phyloP scores from a whole-genome alignment of 83 land plant species.

The Larix sibirica region DNA sequence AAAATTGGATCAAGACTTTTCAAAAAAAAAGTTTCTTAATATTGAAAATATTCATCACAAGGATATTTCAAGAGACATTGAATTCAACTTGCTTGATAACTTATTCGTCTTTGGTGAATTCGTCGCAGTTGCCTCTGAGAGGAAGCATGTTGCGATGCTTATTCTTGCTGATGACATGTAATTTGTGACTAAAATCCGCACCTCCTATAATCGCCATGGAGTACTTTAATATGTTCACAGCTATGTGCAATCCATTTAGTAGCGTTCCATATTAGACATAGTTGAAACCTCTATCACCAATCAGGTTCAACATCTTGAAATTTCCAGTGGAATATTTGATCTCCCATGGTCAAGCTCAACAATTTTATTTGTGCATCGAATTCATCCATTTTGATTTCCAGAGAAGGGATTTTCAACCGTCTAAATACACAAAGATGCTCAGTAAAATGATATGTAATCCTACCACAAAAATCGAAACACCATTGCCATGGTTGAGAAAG shows the following conservation, averaged over 20 bases:
- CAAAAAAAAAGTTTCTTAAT: too few relatives aligned
- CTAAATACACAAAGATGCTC: not conserved
- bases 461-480: not conserved
- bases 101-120: not conserved
- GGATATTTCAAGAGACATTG: too few relatives aligned
- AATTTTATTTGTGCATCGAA: not conserved
- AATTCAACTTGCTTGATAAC: not conserved
- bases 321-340: not conserved
- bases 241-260: not conserved
- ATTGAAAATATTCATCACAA: too few relatives aligned
- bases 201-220: not conserved
- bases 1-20: too few relatives aligned
- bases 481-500: too few relatives aligned
- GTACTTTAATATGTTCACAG: not conserved
- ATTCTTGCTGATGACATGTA: not conserved
- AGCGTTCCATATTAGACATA: not conserved
- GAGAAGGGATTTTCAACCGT: not conserved
- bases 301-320: not conserved
- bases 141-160: conserved; percentile 2
- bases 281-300: not conserved
- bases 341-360: not conserved
- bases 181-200: not conserved
- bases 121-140: not conserved
- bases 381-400: not conserved
- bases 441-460: not conserved